Evolutionary conservation across 192 early-diverging fungal genomes (phyloP).

Genomic region (Phlyctochytrium planicorne): DNA sequence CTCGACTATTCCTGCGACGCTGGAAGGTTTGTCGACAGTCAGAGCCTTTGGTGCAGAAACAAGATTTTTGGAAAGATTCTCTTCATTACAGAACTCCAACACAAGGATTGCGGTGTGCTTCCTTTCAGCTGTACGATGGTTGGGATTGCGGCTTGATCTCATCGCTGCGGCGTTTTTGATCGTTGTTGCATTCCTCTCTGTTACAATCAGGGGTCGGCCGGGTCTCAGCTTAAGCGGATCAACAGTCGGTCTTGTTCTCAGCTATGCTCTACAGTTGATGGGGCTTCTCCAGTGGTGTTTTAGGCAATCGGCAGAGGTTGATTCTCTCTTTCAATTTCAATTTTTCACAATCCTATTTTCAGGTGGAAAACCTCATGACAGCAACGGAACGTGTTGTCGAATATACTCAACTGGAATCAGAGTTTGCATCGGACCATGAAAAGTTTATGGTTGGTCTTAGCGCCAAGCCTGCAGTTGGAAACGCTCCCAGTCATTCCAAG

Average conservation of each 20-base stretch:
- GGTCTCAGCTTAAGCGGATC: constrained; percentile 39
- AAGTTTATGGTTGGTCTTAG: no score
- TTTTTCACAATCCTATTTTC: neutral
- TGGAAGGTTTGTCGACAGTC: constrained; percentile 70
- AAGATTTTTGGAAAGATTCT: constrained; percentile 56
- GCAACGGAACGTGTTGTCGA: constrained; percentile 67
- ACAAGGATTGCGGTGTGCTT: constrained; percentile 53
- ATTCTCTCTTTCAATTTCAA: neutral
- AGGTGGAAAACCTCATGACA: constrained; percentile 55
- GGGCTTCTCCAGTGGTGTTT: constrained; percentile 46
- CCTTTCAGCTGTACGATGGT: constrained; percentile 39
- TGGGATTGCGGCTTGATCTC: constrained; percentile 56
- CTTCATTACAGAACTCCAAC: constrained; percentile 58
- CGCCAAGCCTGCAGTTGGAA: no score
- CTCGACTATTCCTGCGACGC: constrained; percentile 57
- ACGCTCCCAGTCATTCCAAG: no score
- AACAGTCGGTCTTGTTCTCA: constrained; percentile 48
- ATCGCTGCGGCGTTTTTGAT: constrained; percentile 46
- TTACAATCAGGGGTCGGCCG: constrained; percentile 23
- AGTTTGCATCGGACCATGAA: constrained; percentile 16
- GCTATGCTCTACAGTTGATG: constrained; percentile 54
- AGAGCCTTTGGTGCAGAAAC: constrained; percentile 61
- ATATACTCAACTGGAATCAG: constrained; percentile 44
- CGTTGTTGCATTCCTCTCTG: constrained; percentile 45
- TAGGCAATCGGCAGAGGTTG: constrained; percentile 43